phyloP scores from a whole-genome alignment of 768 basidiomycete species.

The Rhodotorula diobovata region DNA sequence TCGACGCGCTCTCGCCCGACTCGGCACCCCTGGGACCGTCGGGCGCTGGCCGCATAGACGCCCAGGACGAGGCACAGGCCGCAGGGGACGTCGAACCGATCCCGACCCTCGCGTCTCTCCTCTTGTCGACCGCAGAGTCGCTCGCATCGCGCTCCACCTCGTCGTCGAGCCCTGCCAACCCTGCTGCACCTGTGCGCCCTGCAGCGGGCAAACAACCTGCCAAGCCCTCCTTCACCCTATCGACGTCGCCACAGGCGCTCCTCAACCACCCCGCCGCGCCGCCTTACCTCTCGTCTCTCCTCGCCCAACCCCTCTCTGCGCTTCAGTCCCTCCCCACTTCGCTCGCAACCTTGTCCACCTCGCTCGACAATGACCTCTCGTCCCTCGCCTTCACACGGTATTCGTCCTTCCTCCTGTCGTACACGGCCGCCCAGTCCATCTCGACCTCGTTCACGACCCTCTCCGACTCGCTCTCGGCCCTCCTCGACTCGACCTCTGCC shows the following conservation, averaged over 20 bases:
- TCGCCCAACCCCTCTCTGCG: conserved; percentile 18
- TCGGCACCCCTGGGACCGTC: too few species aligned
- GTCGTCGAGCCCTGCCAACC: too few species aligned
- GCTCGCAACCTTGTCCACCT: conserved; percentile 18
- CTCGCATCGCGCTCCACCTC: conserved; percentile 16
- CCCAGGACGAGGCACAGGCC: too few species aligned
- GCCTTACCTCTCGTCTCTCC: conserved; percentile 27
- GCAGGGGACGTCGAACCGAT: not conserved
- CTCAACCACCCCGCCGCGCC: conserved; percentile 3
- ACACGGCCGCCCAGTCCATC: conserved; percentile 29
- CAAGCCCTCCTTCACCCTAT: not conserved
- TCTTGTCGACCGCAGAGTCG: conserved; percentile 32
- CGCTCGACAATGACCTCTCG: conserved; percentile 42
- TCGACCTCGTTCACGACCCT: conserved; percentile 29
- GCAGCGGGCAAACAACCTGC: not conserved
- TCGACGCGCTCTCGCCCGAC: not conserved
- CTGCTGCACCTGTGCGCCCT: too few species aligned
- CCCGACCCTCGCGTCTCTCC: conserved; percentile 33
- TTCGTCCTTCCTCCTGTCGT: conserved; percentile 39
- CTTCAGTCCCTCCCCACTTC: conserved; percentile 20
- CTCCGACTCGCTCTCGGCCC: conserved; percentile 20
- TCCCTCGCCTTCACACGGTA: conserved; percentile 41
- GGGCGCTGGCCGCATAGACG: too few species aligned
- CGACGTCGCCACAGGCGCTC: not conserved
- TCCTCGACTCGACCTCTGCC: conserved; percentile 33